Percentiles rank a stretch among this genome's conserved stretches.
phyloP scores from a whole-genome alignment of 2,329 filamentous ascomycete genomes.

The Botrytis galanthina region DNA sequence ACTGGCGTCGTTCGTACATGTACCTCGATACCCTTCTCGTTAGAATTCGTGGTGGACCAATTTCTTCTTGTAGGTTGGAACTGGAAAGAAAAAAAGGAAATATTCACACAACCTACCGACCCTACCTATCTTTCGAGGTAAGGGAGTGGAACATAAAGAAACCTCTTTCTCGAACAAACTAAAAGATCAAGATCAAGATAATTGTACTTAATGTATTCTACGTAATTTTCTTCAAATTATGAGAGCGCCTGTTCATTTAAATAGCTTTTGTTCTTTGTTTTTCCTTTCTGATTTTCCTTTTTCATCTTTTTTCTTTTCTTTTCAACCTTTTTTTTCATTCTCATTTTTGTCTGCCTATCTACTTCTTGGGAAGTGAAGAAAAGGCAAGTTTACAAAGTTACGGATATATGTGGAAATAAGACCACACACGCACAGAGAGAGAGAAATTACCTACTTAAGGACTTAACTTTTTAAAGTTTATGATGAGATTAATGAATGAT shows the following conservation, averaged over 20 bases:
- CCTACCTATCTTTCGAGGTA: not conserved
- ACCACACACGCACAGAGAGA: not conserved
- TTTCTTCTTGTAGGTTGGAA: constrained; percentile 13
- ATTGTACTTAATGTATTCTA: constrained; percentile 34
- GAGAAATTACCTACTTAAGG: constrained; percentile 9
- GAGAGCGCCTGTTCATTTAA: not conserved
- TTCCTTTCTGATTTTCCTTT: not conserved
- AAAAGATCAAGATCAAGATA: constrained; percentile 19
- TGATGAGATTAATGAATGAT: constrained; percentile 20
- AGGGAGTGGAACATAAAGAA: constrained; percentile 8
- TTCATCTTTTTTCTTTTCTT: not conserved
- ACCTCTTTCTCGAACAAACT: constrained; percentile 6
- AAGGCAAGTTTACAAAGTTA: not conserved
- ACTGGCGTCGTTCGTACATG: constrained; percentile 9
- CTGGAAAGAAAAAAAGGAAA: not conserved
- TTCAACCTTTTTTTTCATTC: not conserved
- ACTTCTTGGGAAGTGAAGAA: not conserved
- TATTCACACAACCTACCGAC: constrained; percentile 6
- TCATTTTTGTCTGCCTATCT: not conserved
- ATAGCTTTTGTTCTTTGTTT: not conserved
- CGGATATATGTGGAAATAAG: constrained; percentile 1
- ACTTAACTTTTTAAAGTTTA: constrained; percentile 10
- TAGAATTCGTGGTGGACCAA: not conserved
- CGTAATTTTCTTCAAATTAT: constrained; percentile 26
- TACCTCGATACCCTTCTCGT: constrained; percentile 3